These are phyloP conservation scores for Clonostachys rosea DNA, from an alignment of 2,329 filamentous ascomycete species.

Conservation along the genomic window DNA sequence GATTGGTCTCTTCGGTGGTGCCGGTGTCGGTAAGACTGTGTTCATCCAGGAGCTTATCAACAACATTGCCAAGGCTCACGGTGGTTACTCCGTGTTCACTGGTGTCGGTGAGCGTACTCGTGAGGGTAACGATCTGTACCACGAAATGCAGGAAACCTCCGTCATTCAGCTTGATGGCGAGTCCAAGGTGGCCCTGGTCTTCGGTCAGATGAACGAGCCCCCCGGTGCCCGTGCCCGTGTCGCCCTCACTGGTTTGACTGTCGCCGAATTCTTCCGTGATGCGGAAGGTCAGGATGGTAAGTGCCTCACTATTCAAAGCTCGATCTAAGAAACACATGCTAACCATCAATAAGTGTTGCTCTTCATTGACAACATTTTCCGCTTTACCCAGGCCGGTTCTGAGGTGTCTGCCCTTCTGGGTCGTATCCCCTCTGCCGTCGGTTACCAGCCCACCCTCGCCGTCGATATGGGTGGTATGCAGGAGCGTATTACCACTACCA, in stretches of 20 bases:
- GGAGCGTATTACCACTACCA: conserved; percentile 99
- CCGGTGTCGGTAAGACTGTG: conserved; percentile 99
- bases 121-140: conserved; percentile 99
- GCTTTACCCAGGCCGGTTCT: conserved; percentile 99
- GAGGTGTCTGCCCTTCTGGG: conserved; percentile 99
- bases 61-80: conserved; percentile 99
- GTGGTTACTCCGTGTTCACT: conserved; percentile 99
- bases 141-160: conserved; percentile 99
- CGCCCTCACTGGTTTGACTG: conserved; percentile 78
- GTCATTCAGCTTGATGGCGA: conserved; percentile 99
- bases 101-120: conserved; percentile 99
- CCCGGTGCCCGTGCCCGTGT: conserved; percentile 99
- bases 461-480: conserved; percentile 99
- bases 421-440: conserved; percentile 99
- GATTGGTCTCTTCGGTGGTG: conserved; percentile 99
- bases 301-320: conserved; percentile 16
- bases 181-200: conserved; percentile 98
- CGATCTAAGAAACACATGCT: too few relatives aligned
- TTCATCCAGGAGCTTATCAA: conserved; percentile 99
- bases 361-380: conserved; percentile 99
- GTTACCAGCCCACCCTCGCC: conserved; percentile 98
- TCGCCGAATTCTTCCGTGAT: conserved; percentile 80
- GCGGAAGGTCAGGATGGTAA: conserved; percentile 79
- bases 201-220: conserved; percentile 99
- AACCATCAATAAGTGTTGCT: conserved; percentile 66